These are phyloP conservation scores for Giardia duodenalis DNA, from an alignment of 208 protist species.

Conservation along the genomic window DNA sequence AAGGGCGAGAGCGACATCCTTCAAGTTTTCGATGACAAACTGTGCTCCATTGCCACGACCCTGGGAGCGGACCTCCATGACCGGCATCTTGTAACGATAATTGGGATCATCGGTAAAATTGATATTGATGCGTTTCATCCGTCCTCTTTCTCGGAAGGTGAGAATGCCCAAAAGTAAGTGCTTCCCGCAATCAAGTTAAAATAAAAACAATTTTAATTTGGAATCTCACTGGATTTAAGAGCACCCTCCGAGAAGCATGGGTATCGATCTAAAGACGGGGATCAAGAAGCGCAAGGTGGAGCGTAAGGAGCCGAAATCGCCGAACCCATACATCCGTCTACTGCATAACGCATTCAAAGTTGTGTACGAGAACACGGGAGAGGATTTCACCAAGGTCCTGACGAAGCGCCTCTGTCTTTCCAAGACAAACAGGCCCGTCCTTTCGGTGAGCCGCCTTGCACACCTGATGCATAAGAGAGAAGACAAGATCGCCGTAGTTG, in stretches of 20 bases:
- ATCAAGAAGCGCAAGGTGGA: neutral
- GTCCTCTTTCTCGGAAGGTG: neutral
- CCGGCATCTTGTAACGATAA: neutral
- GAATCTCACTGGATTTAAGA: too few species aligned
- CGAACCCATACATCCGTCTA: neutral
- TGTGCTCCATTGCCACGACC: neutral
- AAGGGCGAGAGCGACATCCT: neutral
- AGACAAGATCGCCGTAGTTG: slow-evolving; percentile 81
- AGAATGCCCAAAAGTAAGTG: too few species aligned
- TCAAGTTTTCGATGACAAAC: neutral
- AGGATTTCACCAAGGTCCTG: slow-evolving; percentile 90
- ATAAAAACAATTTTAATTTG: too few species aligned
- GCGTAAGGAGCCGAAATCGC: neutral
- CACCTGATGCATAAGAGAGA: slow-evolving; percentile 66
- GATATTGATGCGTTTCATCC: neutral
- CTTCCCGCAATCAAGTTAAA: too few species aligned
- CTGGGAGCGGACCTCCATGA: neutral
- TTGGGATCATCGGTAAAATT: neutral
- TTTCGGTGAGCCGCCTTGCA: slow-evolving; percentile 79
- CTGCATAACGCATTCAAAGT: slow-evolving; percentile 13
- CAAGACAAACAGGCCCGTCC: slow-evolving; percentile 75
- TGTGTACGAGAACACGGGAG: slow-evolving; percentile 57
- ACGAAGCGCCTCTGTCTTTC: slow-evolving; percentile 81
- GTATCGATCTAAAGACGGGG: neutral
- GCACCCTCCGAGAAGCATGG: neutral